phyloP scores from a whole-genome alignment of 2,329 filamentous ascomycete genomes.

The Monosporascus sp. region DNA sequence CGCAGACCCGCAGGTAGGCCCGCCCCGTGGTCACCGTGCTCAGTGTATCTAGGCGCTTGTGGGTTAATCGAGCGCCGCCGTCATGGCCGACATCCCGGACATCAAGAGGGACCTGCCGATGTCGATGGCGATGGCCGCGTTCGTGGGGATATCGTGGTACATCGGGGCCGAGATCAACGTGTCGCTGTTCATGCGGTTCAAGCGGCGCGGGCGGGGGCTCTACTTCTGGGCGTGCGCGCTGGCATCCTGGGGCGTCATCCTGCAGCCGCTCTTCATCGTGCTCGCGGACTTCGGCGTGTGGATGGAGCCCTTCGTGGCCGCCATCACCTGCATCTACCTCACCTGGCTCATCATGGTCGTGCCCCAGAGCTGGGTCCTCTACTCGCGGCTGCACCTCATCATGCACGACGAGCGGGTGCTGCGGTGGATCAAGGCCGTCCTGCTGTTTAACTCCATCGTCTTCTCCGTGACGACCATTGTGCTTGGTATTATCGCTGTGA shows the following conservation, averaged over 20 bases:
- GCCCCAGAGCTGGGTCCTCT: slow-evolving; percentile 26
- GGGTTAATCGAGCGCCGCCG: background rate
- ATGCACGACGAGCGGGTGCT: slow-evolving; percentile 17
- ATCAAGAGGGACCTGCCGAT: slow-evolving; percentile 1
- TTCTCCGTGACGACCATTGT: slow-evolving; percentile 24
- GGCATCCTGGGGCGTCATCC: slow-evolving; percentile 23
- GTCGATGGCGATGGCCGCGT: slow-evolving; percentile 26
- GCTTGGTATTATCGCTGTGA: slow-evolving; percentile 23
- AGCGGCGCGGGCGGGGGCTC: slow-evolving; percentile 21
- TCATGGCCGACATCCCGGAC: slow-evolving; percentile 1
- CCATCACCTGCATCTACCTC: slow-evolving; percentile 25
- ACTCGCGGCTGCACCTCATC: slow-evolving; percentile 27
- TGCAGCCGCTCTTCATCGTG: slow-evolving; percentile 26
- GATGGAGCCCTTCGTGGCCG: slow-evolving; percentile 11
- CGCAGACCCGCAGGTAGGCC: too few species aligned
- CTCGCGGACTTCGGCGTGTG: slow-evolving; percentile 26
- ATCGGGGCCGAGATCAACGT: slow-evolving; percentile 26
- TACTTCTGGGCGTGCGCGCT: slow-evolving; percentile 29
- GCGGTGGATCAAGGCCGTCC: slow-evolving; percentile 14
- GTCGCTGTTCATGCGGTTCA: slow-evolving; percentile 26
- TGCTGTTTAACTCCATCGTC: slow-evolving; percentile 23
- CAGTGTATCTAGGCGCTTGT: too few species aligned
- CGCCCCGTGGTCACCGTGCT: too few species aligned
- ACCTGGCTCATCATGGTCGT: slow-evolving; percentile 28
- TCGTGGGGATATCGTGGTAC: slow-evolving; percentile 30